phyloP scores from a whole-genome alignment of 2,329 filamentous ascomycete species.

The Microthyrium microscopicum region DNA sequence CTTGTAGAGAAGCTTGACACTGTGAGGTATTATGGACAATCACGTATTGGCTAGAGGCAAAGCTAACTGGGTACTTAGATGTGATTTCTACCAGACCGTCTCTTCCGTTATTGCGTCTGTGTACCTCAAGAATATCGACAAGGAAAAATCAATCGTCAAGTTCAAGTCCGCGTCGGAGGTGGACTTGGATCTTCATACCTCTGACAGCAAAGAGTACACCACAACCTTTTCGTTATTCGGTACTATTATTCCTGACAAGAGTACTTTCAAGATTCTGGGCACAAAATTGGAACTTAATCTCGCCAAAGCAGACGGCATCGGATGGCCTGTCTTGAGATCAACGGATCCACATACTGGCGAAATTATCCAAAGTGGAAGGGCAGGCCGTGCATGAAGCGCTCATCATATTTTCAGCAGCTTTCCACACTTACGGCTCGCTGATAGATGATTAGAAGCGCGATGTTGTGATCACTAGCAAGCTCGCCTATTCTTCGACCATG shows the following conservation, averaged over 20 bases:
- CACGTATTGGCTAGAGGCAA: neutral
- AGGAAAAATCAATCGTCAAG: slow-evolving; percentile 53
- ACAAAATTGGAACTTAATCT: slow-evolving; percentile 77
- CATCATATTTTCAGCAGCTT: too few relatives aligned
- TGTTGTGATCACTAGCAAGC: too few relatives aligned
- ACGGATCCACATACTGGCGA: slow-evolving; percentile 59
- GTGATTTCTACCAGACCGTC: slow-evolving; percentile 91
- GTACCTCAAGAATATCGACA: slow-evolving; percentile 95
- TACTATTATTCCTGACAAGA: slow-evolving; percentile 57
- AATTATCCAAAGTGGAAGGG: slow-evolving; percentile 78
- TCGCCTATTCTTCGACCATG: too few relatives aligned
- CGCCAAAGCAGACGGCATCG: slow-evolving; percentile 53
- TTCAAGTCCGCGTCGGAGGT: slow-evolving; percentile 47
- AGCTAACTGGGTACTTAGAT: slow-evolving; percentile 28
- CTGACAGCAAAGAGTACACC: slow-evolving; percentile 69
- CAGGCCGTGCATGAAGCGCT: too few relatives aligned
- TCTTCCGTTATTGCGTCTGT: slow-evolving; percentile 74
- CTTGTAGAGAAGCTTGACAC: slow-evolving; percentile 60
- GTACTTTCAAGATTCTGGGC: slow-evolving; percentile 64
- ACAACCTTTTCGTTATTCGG: slow-evolving; percentile 60
- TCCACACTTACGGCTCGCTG: too few relatives aligned
- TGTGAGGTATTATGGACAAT: slow-evolving; percentile 43
- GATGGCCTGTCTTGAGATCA: slow-evolving; percentile 72
- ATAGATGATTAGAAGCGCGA: too few relatives aligned
- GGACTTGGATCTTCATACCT: slow-evolving; percentile 68